Percentiles rank a stretch among this genome's conserved stretches.
Conservation (phyloP, 352 stramenopile species). For the Pythium rhizo-oryzae region DNA sequence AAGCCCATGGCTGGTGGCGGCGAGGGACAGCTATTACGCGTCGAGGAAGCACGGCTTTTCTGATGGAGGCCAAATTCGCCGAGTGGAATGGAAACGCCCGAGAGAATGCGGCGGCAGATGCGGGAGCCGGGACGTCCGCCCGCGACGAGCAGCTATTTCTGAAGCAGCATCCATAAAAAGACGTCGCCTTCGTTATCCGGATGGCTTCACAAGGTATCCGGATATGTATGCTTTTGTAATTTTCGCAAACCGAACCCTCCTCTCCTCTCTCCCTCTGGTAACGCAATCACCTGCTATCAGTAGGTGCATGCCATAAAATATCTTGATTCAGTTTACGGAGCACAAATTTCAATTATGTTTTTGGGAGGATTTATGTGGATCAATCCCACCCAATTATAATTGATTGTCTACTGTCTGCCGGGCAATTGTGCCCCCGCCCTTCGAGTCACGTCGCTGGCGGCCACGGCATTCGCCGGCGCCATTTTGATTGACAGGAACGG, state of each 20-base stretch:
- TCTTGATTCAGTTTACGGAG: no score
- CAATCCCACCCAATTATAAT: no score
- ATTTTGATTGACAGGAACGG: conserved; percentile 5
- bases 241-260: background rate
- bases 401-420: no score
- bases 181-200: background rate
- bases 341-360: no score
- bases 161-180: conserved; percentile 9
- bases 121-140: background rate
- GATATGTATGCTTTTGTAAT: background rate
- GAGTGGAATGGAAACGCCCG: background rate
- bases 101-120: background rate
- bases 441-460: conserved; percentile 18
- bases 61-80: no score
- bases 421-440: conserved; percentile 1
- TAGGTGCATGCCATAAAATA: background rate
- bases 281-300: background rate
- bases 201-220: background rate
- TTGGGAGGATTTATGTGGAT: no score
- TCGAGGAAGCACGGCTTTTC: background rate
- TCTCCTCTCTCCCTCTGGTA: background rate
- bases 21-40: conserved; percentile 10
- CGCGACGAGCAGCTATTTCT: background rate
- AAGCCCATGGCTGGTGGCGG: conserved; percentile 15
- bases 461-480: conserved; percentile 7